A percentile compares a stretch with the other conserved stretches of the same genome.
phyloP scores from a whole-genome alignment of 2,329 filamentous ascomycete species.

The Botrytis fabae region DNA sequence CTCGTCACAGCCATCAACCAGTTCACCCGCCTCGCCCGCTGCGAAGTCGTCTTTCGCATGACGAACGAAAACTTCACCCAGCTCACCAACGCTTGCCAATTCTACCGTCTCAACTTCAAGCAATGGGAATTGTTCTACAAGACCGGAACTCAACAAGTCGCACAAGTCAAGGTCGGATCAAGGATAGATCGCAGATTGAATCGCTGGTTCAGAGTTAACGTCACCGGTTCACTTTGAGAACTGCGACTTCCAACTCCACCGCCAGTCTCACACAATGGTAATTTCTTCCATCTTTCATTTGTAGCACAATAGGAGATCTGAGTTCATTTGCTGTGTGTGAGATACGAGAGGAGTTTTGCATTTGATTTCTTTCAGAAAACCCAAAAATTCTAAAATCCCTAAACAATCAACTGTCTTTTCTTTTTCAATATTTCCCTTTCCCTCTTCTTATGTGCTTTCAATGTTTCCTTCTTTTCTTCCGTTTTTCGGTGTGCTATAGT shows the following conservation, averaged over 20 bases:
- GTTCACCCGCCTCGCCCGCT: background rate
- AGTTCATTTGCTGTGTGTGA: background rate
- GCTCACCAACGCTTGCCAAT: background rate
- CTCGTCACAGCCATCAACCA: background rate
- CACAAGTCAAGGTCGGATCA: background rate
- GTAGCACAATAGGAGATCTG: background rate
- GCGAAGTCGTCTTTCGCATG: background rate
- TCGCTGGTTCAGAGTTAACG: background rate
- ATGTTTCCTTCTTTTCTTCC: background rate
- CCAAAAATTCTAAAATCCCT: background rate
- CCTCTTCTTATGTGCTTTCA: background rate
- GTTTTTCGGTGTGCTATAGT: background rate
- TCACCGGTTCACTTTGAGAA: background rate
- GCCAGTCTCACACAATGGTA: background rate
- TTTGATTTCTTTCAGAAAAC: background rate
- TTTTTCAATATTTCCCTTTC: background rate
- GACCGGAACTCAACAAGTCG: background rate
- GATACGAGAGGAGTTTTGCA: background rate
- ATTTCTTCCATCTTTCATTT: background rate
- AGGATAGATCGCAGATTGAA: background rate
- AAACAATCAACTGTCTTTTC: background rate
- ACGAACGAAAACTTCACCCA: background rate
- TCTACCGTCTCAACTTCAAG: conserved; percentile 1
- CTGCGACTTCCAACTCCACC: background rate
- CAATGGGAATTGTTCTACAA: background rate